These are phyloP conservation scores for Solanum hybrid DNA, from an alignment of 305 asterid genomes.

Conservation along the genomic window DNA sequence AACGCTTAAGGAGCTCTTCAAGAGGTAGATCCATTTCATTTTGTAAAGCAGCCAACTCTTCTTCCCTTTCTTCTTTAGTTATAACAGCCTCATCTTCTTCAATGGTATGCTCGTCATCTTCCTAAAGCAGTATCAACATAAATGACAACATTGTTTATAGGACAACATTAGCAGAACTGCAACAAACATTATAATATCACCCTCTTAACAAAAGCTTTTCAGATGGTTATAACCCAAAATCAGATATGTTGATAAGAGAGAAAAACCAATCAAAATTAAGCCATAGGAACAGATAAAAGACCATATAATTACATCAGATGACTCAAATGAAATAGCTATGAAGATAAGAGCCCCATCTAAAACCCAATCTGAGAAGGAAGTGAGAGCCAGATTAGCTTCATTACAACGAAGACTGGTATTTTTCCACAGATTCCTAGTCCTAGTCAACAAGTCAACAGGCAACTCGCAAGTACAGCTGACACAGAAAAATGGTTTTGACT, in stretches of 20 bases:
- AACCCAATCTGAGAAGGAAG: not conserved
- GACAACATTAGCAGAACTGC: slow-evolving; percentile 6
- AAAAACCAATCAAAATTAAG: not conserved
- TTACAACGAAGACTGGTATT: not conserved
- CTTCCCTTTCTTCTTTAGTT: slow-evolving; percentile 91
- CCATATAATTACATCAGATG: not conserved
- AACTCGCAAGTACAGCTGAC: not conserved
- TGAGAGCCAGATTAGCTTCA: not conserved
- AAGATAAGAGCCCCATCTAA: not conserved
- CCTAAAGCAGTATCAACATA: slow-evolving; percentile 44
- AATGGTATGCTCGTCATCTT: slow-evolving; percentile 95
- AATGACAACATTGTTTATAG: slow-evolving; percentile 26
- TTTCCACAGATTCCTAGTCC: not conserved
- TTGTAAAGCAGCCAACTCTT: slow-evolving; percentile 78
- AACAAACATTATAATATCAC: not conserved
- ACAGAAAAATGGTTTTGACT: slow-evolving; percentile 1
- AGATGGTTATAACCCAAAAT: not conserved
- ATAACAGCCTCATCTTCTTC: slow-evolving; percentile 95
- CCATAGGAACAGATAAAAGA: not conserved
- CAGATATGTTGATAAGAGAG: not conserved
- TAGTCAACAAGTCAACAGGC: not conserved
- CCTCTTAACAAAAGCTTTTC: slow-evolving; percentile 6
- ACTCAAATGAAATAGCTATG: not conserved
- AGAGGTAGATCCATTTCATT: slow-evolving; percentile 82
- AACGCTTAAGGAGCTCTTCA: slow-evolving; percentile 79